Conservation (phyloP, 441 rosid genomes). For the Iberis amara region DNA sequence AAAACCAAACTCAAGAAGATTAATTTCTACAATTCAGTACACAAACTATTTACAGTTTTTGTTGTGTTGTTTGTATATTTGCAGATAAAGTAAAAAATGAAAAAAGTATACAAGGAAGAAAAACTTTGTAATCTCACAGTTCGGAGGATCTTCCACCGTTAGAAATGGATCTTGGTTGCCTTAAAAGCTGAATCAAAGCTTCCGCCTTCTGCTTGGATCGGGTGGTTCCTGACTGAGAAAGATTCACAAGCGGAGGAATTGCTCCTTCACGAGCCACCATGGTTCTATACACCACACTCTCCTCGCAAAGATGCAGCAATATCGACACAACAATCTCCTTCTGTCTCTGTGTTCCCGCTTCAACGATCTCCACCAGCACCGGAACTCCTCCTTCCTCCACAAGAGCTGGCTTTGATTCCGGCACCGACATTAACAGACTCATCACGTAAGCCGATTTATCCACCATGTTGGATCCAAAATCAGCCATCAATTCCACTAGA, state of each 20-base stretch:
- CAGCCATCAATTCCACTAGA: slow-evolving; percentile 83
- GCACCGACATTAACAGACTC: slow-evolving; percentile 45
- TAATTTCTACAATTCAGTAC: slow-evolving; percentile 11
- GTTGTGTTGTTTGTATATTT: slow-evolving; percentile 11
- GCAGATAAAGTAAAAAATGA: slow-evolving; percentile 1
- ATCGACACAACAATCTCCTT: slow-evolving; percentile 71
- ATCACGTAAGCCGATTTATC: slow-evolving; percentile 79
- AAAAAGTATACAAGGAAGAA: background rate
- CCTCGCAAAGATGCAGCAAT: slow-evolving; percentile 64
- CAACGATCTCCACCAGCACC: slow-evolving; percentile 80
- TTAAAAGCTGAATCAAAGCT: slow-evolving; percentile 59
- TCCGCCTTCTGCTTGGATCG: slow-evolving; percentile 90
- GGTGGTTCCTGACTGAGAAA: slow-evolving; percentile 75
- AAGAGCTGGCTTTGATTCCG: slow-evolving; percentile 63
- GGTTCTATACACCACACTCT: slow-evolving; percentile 48
- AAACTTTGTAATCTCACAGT: slow-evolving; percentile 28
- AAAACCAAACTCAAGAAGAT: slow-evolving; percentile 20
- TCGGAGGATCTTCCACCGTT: slow-evolving; percentile 43
- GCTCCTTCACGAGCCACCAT: slow-evolving; percentile 92
- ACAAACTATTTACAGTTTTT: slow-evolving; percentile 29
- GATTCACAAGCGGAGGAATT: slow-evolving; percentile 74
- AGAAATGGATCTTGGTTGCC: slow-evolving; percentile 83
- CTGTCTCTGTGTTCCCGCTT: slow-evolving; percentile 78
- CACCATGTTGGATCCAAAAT: slow-evolving; percentile 88
- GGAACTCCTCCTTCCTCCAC: slow-evolving; percentile 93